Evolutionary conservation across 2,329 filamentous ascomycete species (phyloP).

Genomic region (Paecilomyces formosus): DNA sequence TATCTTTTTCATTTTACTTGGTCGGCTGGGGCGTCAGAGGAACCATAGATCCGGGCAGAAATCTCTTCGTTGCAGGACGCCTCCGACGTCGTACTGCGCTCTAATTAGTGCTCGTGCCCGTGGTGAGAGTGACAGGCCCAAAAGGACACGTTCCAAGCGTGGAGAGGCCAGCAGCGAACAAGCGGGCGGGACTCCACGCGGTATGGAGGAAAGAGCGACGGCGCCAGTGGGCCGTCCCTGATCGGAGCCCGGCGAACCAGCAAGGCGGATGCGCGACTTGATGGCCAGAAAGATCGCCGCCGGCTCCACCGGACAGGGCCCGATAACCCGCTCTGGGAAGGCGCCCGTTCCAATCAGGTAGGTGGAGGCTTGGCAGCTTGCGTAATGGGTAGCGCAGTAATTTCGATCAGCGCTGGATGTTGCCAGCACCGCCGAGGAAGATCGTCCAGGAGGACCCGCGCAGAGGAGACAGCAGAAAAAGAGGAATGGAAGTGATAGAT

Average conservation of each 20-base stretch:
- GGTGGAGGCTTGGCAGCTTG: constrained; percentile 27
- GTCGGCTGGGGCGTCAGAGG: too few species aligned
- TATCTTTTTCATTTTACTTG: too few species aligned
- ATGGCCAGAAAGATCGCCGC: constrained; percentile 22
- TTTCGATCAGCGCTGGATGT: constrained; percentile 24
- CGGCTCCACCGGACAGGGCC: constrained; percentile 31
- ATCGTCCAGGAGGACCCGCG: background rate
- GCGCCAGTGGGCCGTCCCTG: background rate
- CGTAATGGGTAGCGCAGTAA: constrained; percentile 24
- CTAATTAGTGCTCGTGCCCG: background rate
- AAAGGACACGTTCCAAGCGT: background rate
- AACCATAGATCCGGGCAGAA: too few species aligned
- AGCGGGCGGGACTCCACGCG: background rate
- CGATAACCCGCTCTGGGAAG: constrained; percentile 24
- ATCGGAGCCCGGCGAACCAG: constrained; percentile 7
- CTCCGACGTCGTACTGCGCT: background rate
- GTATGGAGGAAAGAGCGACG: background rate
- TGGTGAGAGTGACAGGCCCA: background rate
- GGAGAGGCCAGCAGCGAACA: background rate
- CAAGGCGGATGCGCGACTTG: constrained; percentile 17
- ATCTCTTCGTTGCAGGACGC: background rate
- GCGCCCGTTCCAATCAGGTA: constrained; percentile 22
- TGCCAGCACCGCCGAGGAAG: background rate
- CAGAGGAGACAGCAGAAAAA: background rate
- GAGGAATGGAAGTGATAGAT: background rate